phyloP scores from a whole-genome alignment of 495 filamentous ascomycete species.

The Hypoxylon fuscum region DNA sequence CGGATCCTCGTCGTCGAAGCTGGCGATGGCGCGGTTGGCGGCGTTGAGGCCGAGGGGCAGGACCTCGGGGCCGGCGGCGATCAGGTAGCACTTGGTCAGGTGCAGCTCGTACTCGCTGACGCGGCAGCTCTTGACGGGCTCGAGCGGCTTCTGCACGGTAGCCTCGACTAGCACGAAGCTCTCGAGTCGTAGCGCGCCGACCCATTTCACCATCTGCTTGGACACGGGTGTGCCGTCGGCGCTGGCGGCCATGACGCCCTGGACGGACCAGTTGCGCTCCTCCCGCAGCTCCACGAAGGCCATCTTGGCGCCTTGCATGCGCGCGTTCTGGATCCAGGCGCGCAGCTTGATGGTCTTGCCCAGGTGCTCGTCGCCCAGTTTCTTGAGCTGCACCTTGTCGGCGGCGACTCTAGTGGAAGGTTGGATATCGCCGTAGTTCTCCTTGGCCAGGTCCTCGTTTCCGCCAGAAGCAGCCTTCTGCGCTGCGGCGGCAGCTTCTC shows the following conservation, averaged over 20 bases:
- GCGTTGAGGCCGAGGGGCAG: constrained; percentile 74
- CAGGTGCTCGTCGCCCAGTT: constrained; percentile 65
- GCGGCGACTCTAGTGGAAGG: constrained; percentile 47
- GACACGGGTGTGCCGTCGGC: constrained; percentile 62
- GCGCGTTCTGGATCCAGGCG: constrained; percentile 84
- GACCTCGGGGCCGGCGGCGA: constrained; percentile 66
- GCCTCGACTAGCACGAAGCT: constrained; percentile 85
- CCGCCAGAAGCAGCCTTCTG: constrained; percentile 61
- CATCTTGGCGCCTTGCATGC: constrained; percentile 90
- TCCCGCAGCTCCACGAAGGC: constrained; percentile 90
- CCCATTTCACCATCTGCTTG: constrained; percentile 95
- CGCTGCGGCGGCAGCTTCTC: constrained; percentile 51
- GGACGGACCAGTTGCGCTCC: constrained; percentile 78
- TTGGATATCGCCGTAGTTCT: constrained; percentile 69
- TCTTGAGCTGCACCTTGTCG: constrained; percentile 59
- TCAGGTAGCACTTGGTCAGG: constrained; percentile 80
- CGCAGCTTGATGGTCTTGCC: constrained; percentile 82
- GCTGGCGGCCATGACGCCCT: constrained; percentile 72
- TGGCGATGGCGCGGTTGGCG: constrained; percentile 72
- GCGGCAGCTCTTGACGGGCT: constrained; percentile 81
- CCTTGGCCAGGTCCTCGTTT: constrained; percentile 73
- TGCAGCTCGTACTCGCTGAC: constrained; percentile 85
- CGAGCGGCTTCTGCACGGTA: constrained; percentile 78
- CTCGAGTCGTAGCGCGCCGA: constrained; percentile 78
- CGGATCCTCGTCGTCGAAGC: constrained; percentile 67